Percentiles rank a stretch among this genome's conserved stretches.
phyloP scores from a whole-genome alignment of 2,329 filamentous ascomycete genomes.

The Ilyonectria robusta region DNA sequence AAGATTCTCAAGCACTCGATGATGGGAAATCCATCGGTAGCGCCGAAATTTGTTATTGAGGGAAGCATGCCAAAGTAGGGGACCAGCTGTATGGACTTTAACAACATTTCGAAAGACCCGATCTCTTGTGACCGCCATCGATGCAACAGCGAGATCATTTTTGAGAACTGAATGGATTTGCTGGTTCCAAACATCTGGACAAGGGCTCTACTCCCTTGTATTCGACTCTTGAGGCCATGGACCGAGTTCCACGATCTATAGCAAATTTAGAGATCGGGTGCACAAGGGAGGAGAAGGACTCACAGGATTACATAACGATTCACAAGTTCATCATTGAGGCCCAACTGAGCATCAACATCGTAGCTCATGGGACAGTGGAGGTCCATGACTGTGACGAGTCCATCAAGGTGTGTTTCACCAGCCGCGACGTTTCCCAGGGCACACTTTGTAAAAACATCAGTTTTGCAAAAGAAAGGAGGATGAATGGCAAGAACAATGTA shows the following conservation, averaged over 20 bases:
- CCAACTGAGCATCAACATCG: not conserved
- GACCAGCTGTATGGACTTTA: constrained; percentile 34
- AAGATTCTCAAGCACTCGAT: constrained; percentile 36
- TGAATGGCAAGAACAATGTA: not conserved
- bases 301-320: constrained; percentile 43
- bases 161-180: constrained; percentile 24
- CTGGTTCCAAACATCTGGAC: constrained; percentile 25
- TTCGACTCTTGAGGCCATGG: constrained; percentile 41
- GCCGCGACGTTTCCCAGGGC: constrained; percentile 36
- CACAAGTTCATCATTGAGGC: constrained; percentile 38
- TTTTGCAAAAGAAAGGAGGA: not conserved
- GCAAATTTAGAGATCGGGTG: not conserved
- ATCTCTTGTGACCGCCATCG: constrained; percentile 39
- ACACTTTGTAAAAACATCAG: constrained; percentile 15
- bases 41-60: constrained; percentile 2
- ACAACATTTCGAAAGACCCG: constrained; percentile 32
- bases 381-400: constrained; percentile 34
- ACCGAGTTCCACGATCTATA: constrained; percentile 36
- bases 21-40: constrained; percentile 30
- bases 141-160: constrained; percentile 33
- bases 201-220: constrained; percentile 31
- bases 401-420: constrained; percentile 40
- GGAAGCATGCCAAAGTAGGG: constrained; percentile 38
- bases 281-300: not conserved
- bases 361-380: constrained; percentile 31